These are phyloP conservation scores for Puccinia sorghi DNA, from an alignment of 1,284 basidiomycete species.

Conservation along the genomic window DNA sequence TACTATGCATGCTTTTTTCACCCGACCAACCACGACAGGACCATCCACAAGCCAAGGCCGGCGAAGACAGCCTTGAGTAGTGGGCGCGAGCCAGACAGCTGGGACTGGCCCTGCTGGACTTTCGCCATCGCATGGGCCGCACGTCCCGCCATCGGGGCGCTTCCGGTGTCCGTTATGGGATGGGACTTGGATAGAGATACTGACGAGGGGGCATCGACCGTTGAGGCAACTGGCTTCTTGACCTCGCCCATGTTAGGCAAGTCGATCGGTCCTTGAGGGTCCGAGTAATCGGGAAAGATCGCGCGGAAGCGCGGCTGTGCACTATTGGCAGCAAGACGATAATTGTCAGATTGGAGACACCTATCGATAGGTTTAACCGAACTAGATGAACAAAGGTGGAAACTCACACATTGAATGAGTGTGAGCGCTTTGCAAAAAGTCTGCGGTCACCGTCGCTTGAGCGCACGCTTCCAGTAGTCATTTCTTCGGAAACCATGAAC, in stretches of 20 bases:
- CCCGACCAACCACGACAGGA: slow-evolving; percentile 42
- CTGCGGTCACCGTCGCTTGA: slow-evolving; percentile 4
- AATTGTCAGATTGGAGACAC: not conserved
- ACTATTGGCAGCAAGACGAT: slow-evolving; percentile 6
- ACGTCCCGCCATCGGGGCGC: slow-evolving; percentile 23
- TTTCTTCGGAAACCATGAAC: slow-evolving; percentile 30
- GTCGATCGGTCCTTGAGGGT: slow-evolving; percentile 19
- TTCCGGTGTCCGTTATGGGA: not conserved
- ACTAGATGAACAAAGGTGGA: not conserved
- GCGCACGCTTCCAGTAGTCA: slow-evolving; percentile 4
- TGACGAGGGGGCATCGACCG: not conserved
- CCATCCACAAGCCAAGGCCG: slow-evolving; percentile 42
- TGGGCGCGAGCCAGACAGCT: slow-evolving; percentile 17
- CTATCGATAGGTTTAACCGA: too few relatives aligned
- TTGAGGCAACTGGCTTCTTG: not conserved
- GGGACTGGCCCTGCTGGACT: slow-evolving; percentile 44
- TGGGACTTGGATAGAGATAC: not conserved
- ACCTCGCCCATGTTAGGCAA: slow-evolving; percentile 30
- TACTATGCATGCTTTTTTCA: not conserved
- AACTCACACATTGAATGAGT: slow-evolving; percentile 12
- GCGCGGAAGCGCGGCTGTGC: not conserved
- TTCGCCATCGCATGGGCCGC: slow-evolving; percentile 38
- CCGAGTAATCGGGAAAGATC: slow-evolving; percentile 25
- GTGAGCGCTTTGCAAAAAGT: slow-evolving; percentile 9
- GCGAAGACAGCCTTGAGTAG: slow-evolving; percentile 32